These are phyloP conservation scores for Amorphotheca resinae DNA, from an alignment of 495 filamentous ascomycete genomes.

Conservation along the genomic window DNA sequence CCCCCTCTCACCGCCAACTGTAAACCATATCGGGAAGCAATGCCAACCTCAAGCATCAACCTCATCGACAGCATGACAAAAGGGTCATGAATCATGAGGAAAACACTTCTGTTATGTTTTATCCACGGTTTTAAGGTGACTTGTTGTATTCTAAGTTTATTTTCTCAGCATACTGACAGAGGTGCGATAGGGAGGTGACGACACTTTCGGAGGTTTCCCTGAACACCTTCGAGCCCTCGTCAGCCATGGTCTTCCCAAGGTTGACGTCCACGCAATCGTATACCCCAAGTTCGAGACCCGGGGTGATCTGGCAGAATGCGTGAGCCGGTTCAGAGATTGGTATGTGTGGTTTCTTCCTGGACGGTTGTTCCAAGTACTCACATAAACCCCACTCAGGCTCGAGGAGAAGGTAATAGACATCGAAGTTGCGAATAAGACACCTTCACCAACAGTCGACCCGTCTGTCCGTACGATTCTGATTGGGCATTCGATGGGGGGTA, in stretches of 20 bases:
- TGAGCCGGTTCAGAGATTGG: slow-evolving; percentile 78
- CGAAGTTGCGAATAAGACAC: slow-evolving; percentile 71
- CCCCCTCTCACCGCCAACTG: background rate
- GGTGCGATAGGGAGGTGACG: slow-evolving; percentile 58
- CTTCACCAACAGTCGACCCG: slow-evolving; percentile 79
- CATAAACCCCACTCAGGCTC: slow-evolving; percentile 44
- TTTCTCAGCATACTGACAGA: slow-evolving; percentile 2
- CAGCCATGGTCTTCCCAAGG: slow-evolving; percentile 55
- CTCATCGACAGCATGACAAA: background rate
- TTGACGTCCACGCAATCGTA: slow-evolving; percentile 55
- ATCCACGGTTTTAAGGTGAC: slow-evolving; percentile 85
- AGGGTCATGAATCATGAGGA: slow-evolving; percentile 50
- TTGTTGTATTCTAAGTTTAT: background rate
- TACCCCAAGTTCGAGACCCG: slow-evolving; percentile 91
- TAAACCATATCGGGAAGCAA: background rate
- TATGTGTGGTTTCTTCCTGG: slow-evolving; percentile 21
- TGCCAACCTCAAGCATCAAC: background rate
- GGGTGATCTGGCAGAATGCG: slow-evolving; percentile 73
- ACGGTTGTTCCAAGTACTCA: background rate
- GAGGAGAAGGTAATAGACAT: slow-evolving; percentile 78
- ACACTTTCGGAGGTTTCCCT: slow-evolving; percentile 74
- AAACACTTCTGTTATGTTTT: slow-evolving; percentile 81
- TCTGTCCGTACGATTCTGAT: slow-evolving; percentile 74
- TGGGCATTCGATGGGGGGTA: slow-evolving; percentile 95
- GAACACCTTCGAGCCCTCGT: slow-evolving; percentile 60